Evolutionary conservation across 768 basidiomycete genomes (phyloP), one percentile per base, ranked within the genome.

Genomic region (Pisolithus orientalis): DNA sequence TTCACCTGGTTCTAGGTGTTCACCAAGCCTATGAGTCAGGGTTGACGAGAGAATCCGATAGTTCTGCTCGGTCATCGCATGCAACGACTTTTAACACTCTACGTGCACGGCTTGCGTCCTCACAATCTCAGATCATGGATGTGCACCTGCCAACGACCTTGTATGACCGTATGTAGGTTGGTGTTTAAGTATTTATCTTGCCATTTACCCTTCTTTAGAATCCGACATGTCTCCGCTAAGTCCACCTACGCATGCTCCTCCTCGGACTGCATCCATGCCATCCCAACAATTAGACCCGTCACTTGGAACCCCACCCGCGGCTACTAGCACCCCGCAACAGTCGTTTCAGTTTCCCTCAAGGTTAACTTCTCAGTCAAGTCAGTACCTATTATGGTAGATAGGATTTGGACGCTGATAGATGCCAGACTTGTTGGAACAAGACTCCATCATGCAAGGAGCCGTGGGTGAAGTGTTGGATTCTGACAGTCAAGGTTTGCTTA

Each of bases 391-490:
- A 31, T 14, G 44, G 45, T 40, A n/a, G 16, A 1, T 21, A 4
- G 6, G 1, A 37, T 55, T 25, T 6, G 47, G 40, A 40, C 25
- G 47, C 53, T 57, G 24, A 58, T 43, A 32, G 29, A 38, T 31
- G 5, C 43, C 53, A 87, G 85, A 87, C 69, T 70, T 87, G 14
- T 65, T 87, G 51, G 84, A 86, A 21, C 75, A 79, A 51, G 82
- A 88, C 58, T 83, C 84, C 2, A 84, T 84, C 58, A 87, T 88
- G 86, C 82, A 81, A 50, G 75, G 77, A 49, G 80, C 74, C 9
- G 78, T 88, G 60, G 73, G 77, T 28, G 79, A 72, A 21, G 60
- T 81, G 52, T 77, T 80, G 49, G 80, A 75, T 58, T 80, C 72
- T 55, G 81, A 79, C 37, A 74, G 65, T 37, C 73, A 73, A 61